These are phyloP conservation scores for Ophiostoma ulmi DNA, from an alignment of 2,329 filamentous ascomycete species.

Conservation along the genomic window DNA sequence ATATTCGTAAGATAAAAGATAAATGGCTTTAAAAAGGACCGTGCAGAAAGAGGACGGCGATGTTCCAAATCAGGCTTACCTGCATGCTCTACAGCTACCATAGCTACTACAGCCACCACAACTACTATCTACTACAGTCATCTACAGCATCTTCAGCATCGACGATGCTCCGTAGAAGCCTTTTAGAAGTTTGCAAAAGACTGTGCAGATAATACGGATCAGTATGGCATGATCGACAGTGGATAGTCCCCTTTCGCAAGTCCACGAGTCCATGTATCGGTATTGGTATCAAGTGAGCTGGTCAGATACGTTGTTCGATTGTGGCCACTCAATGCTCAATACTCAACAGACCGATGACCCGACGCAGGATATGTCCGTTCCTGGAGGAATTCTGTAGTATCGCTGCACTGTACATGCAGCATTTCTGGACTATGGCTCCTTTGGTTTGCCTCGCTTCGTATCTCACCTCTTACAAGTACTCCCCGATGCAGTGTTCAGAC, in stretches of 20 bases:
- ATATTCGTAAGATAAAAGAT: background rate
- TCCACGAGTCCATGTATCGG: background rate
- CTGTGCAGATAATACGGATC: background rate
- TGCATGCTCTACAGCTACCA: background rate
- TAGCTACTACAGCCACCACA: no score
- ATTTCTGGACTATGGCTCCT: background rate
- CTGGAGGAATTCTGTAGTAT: background rate
- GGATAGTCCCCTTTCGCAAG: background rate
- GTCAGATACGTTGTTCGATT: background rate
- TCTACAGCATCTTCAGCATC: background rate
- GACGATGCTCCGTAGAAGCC: background rate
- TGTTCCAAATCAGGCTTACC: background rate
- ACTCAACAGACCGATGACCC: background rate
- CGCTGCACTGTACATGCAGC: background rate
- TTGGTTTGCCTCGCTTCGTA: background rate
- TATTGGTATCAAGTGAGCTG: background rate
- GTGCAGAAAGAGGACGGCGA: constrained; percentile 1
- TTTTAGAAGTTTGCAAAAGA: background rate
- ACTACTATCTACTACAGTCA: no score
- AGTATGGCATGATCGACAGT: background rate
- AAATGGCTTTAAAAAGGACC: background rate
- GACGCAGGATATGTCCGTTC: constrained; percentile 5
- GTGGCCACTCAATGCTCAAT: background rate
- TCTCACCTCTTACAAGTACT: constrained; percentile 7
- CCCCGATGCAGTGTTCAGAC: constrained; percentile 7